Evolutionary conservation across 2,329 filamentous ascomycete species (phyloP).

Genomic region (Cladosporium oxysporum): DNA sequence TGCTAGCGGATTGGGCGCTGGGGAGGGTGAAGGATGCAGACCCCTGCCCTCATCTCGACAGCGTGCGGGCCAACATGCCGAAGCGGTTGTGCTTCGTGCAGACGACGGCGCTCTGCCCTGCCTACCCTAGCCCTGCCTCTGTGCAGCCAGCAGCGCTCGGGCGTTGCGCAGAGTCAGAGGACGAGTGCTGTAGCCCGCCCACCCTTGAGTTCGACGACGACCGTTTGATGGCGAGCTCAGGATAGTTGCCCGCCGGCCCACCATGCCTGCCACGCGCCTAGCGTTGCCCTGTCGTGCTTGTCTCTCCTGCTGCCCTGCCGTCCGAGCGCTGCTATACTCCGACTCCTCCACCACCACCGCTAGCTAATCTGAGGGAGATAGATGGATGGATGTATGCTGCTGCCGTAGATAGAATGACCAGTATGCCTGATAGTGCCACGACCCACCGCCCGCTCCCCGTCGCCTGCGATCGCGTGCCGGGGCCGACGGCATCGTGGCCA

Average conservation of each 20-base stretch:
- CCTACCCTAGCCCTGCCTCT: not conserved
- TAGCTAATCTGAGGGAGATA: not conserved
- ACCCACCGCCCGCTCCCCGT: not conserved
- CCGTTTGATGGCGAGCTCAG: slow-evolving; percentile 8
- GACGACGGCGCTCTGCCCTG: not conserved
- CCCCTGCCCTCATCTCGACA: slow-evolving; percentile 21
- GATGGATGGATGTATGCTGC: not conserved
- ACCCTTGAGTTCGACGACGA: not conserved
- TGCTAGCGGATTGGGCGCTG: slow-evolving; percentile 18
- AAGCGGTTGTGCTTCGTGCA: slow-evolving; percentile 18
- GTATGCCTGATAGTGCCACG: not conserved
- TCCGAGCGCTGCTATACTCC: slow-evolving; percentile 13
- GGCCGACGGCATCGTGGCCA: not conserved
- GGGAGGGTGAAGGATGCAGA: slow-evolving; percentile 19
- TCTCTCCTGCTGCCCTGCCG: not conserved
- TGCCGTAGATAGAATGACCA: not conserved
- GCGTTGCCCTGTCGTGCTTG: not conserved
- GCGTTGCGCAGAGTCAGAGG: slow-evolving; percentile 15
- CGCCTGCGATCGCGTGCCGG: not conserved
- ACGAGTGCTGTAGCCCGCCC: not conserved
- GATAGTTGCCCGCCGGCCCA: slow-evolving; percentile 11
- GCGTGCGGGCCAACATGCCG: slow-evolving; percentile 20
- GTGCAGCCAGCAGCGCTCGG: slow-evolving; percentile 13
- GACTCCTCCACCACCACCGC: slow-evolving; percentile 4
- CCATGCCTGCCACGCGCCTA: slow-evolving; percentile 8